A percentile compares a stretch with the other conserved stretches of the same genome.
These are phyloP conservation scores for Suillus spraguei DNA, from an alignment of 768 basidiomycete genomes.

Conservation along the genomic window DNA sequence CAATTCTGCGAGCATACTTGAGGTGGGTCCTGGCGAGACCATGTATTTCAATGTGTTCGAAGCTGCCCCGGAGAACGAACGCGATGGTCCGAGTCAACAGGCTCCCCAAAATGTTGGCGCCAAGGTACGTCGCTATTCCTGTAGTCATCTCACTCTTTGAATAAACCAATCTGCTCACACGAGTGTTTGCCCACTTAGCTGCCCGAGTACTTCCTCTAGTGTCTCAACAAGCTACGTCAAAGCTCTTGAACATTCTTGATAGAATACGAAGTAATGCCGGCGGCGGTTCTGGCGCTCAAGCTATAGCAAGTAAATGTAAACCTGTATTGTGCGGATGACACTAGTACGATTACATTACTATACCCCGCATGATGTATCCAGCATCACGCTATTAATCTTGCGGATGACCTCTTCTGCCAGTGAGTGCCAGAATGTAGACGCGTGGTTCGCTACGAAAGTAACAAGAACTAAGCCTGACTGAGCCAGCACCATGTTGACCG, in stretches of 20 bases:
- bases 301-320: conserved; percentile 15
- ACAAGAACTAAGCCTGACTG: not conserved
- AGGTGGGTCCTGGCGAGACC: conserved; percentile 85
- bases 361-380: conserved; percentile 7
- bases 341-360: conserved; percentile 12
- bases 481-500: not conserved
- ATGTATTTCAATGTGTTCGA: conserved; percentile 99
- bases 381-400: conserved; percentile 12
- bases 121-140: conserved; percentile 51
- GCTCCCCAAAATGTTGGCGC: conserved; percentile 68
- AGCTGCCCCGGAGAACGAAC: conserved; percentile 97
- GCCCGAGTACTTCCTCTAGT: conserved; percentile 77
- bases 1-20: conserved; percentile 94
- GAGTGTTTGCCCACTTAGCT: conserved; percentile 44
- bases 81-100: conserved; percentile 85
- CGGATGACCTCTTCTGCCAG: not conserved
- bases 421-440: not conserved
- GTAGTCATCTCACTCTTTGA: not conserved
- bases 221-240: not conserved
- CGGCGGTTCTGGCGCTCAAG: conserved; percentile 16
- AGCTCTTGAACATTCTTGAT: conserved; percentile 7
- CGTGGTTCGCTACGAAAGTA: not conserved
- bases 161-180: conserved; percentile 5
- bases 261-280: conserved; percentile 10
- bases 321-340: conserved; percentile 2